phyloP scores from a whole-genome alignment of 1,139 yeast genomes.

The Tardiomyces depauwii region DNA sequence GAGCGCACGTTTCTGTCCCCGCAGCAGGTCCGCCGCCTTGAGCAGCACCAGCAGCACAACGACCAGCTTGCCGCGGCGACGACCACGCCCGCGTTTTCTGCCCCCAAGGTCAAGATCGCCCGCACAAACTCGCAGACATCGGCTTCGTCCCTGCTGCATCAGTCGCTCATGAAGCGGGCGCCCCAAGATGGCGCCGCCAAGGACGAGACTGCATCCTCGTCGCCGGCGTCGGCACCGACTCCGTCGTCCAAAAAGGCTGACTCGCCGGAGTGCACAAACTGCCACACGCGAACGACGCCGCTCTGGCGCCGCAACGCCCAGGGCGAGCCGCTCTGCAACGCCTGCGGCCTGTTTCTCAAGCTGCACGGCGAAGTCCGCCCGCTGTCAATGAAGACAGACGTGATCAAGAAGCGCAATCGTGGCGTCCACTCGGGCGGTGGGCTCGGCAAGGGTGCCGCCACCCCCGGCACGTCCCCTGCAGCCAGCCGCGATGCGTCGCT shows the following conservation, averaged over 20 bases:
- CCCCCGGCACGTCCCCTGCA: too few species aligned
- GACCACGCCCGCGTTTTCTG: background rate
- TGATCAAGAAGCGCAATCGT: constrained; percentile 60
- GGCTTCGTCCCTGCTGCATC: constrained; percentile 14
- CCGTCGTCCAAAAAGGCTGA: background rate
- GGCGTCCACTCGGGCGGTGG: background rate
- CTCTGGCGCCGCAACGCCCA: constrained; percentile 90
- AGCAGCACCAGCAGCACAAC: background rate
- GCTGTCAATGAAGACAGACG: constrained; percentile 79
- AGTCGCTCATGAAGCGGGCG: constrained; percentile 4
- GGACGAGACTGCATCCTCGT: background rate
- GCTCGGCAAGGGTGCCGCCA: too few species aligned
- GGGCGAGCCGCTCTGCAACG: constrained; percentile 89
- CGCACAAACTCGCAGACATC: constrained; percentile 16
- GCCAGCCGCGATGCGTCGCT: background rate
- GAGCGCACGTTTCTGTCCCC: background rate
- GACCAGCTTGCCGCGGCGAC: background rate
- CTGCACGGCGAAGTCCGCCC: constrained; percentile 93
- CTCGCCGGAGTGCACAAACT: constrained; percentile 55
- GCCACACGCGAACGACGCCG: constrained; percentile 90
- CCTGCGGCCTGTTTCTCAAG: constrained; percentile 86
- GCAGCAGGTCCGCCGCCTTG: background rate
- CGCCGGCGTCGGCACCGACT: background rate
- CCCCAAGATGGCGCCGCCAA: background rate
- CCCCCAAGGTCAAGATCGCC: constrained; percentile 13